phyloP scores from a whole-genome alignment of 495 filamentous ascomycete genomes.

The Terfezia boudieri region DNA sequence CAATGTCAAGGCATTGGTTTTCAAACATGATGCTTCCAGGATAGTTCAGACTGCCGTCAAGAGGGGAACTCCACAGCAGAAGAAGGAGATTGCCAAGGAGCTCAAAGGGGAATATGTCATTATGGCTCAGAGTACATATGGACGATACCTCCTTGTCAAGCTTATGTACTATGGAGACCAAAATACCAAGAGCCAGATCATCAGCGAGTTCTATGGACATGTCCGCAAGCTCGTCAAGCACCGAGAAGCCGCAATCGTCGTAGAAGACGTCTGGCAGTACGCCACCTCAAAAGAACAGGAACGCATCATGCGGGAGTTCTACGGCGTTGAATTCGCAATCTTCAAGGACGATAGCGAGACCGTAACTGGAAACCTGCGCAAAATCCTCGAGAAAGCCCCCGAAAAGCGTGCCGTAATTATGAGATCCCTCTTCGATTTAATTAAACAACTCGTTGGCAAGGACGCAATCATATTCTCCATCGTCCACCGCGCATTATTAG shows the following conservation, averaged over 20 bases:
- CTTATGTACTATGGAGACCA: conserved; percentile 70
- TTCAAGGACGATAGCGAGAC: conserved; percentile 34
- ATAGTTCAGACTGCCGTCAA: conserved; percentile 93
- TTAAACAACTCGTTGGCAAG: conserved; percentile 83
- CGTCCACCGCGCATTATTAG: conserved; percentile 91
- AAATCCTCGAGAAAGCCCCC: conserved; percentile 50
- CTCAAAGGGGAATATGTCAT: conserved; percentile 64
- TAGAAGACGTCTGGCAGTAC: conserved; percentile 83
- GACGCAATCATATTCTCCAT: conserved; percentile 88
- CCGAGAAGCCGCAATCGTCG: conserved; percentile 84
- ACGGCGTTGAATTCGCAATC: conserved; percentile 76
- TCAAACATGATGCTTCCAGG: conserved; percentile 93
- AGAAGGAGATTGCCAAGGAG: conserved; percentile 67
- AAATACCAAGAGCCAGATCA: conserved; percentile 63
- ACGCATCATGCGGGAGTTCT: conserved; percentile 79
- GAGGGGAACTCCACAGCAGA: conserved; percentile 65
- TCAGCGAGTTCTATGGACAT: conserved; percentile 85
- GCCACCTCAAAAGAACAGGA: conserved; percentile 68
- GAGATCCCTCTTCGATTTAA: conserved; percentile 58
- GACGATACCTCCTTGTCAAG: conserved; percentile 91
- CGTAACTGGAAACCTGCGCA: conserved; percentile 32
- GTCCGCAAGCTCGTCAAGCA: conserved; percentile 86
- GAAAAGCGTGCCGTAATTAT: conserved; percentile 73
- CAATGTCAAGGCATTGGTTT: conserved; percentile 76
- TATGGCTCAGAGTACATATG: conserved; percentile 72